Conservation (phyloP, 2,329 filamentous ascomycete species). For the Penicillium verrucosum region DNA sequence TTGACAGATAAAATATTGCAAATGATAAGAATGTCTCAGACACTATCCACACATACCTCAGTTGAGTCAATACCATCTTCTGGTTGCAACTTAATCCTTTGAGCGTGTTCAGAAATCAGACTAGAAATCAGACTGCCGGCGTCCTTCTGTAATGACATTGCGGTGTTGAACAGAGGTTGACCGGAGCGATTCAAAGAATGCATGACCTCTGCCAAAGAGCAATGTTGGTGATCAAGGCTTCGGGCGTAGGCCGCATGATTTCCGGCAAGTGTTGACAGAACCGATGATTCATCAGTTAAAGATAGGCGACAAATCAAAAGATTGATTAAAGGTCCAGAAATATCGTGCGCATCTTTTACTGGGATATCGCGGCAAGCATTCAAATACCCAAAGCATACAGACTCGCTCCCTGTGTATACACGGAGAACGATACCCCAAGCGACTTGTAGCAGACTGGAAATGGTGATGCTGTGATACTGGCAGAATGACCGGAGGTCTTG, state of each 20-base stretch:
- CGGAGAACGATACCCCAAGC: slow-evolving; percentile 2
- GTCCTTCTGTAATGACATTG: slow-evolving; percentile 16
- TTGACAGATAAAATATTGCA: too few relatives aligned
- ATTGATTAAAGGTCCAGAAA: slow-evolving; percentile 4
- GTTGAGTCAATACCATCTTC: slow-evolving; percentile 12
- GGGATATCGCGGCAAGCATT: slow-evolving; percentile 6
- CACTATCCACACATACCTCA: slow-evolving; percentile 10
- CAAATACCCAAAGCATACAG: slow-evolving; percentile 7
- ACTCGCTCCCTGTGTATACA: background rate
- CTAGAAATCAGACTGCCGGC: background rate
- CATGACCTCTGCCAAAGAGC: slow-evolving; percentile 14
- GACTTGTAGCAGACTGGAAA: background rate
- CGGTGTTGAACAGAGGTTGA: slow-evolving; percentile 21
- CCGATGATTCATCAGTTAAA: background rate
- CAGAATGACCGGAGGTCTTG: background rate
- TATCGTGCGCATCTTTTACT: background rate
- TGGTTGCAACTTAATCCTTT: background rate
- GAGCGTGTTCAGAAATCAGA: background rate
- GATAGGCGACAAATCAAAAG: background rate
- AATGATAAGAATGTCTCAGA: too few relatives aligned
- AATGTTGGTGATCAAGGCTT: slow-evolving; percentile 14
- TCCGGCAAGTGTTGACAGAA: background rate
- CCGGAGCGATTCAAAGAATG: slow-evolving; percentile 11
- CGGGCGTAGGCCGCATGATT: background rate
- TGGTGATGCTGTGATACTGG: background rate